Percentiles rank a stretch among this genome's conserved stretches.
phyloP scores from a whole-genome alignment of 768 basidiomycete species.

The Dioszegia hungarica region DNA sequence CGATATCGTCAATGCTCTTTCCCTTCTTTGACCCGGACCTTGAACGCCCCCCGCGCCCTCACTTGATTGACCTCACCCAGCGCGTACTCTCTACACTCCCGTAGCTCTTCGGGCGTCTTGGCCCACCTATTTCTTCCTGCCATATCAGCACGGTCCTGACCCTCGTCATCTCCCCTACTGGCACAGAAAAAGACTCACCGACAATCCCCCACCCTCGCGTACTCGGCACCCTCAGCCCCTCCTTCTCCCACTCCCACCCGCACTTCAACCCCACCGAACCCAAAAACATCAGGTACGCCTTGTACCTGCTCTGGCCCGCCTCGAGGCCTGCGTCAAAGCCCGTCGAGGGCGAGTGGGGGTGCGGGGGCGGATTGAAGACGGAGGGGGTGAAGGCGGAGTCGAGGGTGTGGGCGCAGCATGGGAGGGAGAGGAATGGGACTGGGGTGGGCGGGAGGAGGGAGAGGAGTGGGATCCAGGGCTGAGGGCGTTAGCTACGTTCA shows the following conservation, averaged over 20 bases:
- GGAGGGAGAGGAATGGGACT: slow-evolving; percentile 57
- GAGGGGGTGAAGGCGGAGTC: slow-evolving; percentile 67
- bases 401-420: slow-evolving; percentile 63
- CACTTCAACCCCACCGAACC: slow-evolving; percentile 65
- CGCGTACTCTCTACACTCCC: slow-evolving; percentile 52
- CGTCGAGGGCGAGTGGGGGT: slow-evolving; percentile 33
- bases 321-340: slow-evolving; percentile 50
- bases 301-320: slow-evolving; percentile 62
- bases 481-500: too few relatives aligned
- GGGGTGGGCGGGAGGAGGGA: slow-evolving; percentile 52
- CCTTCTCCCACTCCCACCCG: slow-evolving; percentile 84
- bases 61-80: slow-evolving; percentile 59
- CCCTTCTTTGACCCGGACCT: slow-evolving; percentile 48
- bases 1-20: slow-evolving; percentile 30
- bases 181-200: slow-evolving; percentile 55
- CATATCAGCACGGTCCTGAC: too few relatives aligned
- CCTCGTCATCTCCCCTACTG: background rate
- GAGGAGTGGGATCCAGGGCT: slow-evolving; percentile 82
- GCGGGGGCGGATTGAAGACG: slow-evolving; percentile 27
- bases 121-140: slow-evolving; percentile 47
- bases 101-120: slow-evolving; percentile 41
- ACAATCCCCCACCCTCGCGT: slow-evolving; percentile 90
- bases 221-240: slow-evolving; percentile 81
- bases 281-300: slow-evolving; percentile 80
- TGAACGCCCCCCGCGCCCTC: slow-evolving; percentile 64